Evolutionary conservation across 2,329 filamentous ascomycete genomes (phyloP).

Genomic region (Fusarium ambrosium): DNA sequence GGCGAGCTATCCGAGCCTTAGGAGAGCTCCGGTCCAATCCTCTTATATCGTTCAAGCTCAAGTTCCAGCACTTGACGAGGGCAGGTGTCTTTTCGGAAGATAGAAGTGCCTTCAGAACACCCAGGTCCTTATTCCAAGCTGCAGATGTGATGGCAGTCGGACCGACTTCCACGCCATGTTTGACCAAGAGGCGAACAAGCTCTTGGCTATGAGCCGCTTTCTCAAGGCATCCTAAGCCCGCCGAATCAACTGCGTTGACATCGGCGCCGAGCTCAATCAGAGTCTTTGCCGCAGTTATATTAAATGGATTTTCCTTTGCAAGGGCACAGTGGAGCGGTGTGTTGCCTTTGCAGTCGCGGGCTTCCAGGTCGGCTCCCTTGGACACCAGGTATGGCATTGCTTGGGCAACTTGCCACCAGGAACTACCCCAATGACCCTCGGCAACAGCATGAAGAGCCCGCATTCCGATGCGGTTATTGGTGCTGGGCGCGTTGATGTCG

Average conservation of each 20-base stretch:
- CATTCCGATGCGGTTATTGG: not conserved
- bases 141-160: slow-evolving; percentile 9
- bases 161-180: slow-evolving; percentile 23
- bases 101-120: slow-evolving; percentile 17
- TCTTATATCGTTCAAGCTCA: slow-evolving; percentile 1
- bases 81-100: slow-evolving; percentile 1
- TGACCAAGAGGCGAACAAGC: slow-evolving; percentile 23
- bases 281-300: not conserved
- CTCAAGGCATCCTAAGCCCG: slow-evolving; percentile 14
- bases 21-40: not conserved
- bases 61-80: slow-evolving; percentile 4
- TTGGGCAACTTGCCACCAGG: slow-evolving; percentile 36
- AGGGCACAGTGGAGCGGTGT: slow-evolving; percentile 31
- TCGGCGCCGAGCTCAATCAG: slow-evolving; percentile 28
- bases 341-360: not conserved
- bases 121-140: not conserved
- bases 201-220: slow-evolving; percentile 8
- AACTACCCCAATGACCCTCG: not conserved
- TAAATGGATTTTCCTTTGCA: not conserved
- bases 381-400: slow-evolving; percentile 39
- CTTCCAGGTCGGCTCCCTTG: slow-evolving; percentile 30
- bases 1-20: not conserved
- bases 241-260: slow-evolving; percentile 16
- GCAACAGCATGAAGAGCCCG: slow-evolving; percentile 28
- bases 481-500: slow-evolving; percentile 1